phyloP scores from a whole-genome alignment of 1,284 basidiomycete species.

The Volvariella volvacea region DNA sequence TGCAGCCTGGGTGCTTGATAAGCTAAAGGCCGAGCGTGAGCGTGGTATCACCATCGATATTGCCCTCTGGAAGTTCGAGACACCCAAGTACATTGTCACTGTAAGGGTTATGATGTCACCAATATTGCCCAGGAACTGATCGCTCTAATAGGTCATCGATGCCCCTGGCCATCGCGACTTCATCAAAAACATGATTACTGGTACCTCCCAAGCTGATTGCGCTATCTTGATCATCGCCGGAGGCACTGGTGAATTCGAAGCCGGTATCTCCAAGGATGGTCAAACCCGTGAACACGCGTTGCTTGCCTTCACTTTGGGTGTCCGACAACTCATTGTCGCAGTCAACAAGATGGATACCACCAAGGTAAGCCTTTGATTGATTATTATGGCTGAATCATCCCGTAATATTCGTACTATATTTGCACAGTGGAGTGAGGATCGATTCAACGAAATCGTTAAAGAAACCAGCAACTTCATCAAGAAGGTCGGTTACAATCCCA shows the following conservation, averaged over 20 bases:
- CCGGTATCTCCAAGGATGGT: constrained; percentile 99
- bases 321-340: constrained; percentile 99
- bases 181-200: constrained; percentile 99
- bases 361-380: constrained; percentile 59
- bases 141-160: constrained; percentile 74
- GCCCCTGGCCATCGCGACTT: constrained; percentile 99
- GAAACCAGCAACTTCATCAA: constrained; percentile 99
- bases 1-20: constrained; percentile 98
- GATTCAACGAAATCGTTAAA: constrained; percentile 99
- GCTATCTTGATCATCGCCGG: constrained; percentile 99
- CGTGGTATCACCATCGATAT: constrained; percentile 99
- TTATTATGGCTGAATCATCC: constrained; percentile 12
- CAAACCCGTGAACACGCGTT: constrained; percentile 99
- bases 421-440: constrained; percentile 91
- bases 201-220: constrained; percentile 99
- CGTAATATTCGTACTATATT: constrained; percentile 8
- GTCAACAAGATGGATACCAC: constrained; percentile 99
- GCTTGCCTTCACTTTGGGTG: constrained; percentile 99
- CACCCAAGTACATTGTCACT: constrained; percentile 86
- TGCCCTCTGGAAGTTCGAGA: constrained; percentile 99
- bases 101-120: constrained; percentile 36
- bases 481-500: constrained; percentile 99
- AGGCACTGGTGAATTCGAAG: constrained; percentile 99
- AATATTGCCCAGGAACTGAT: constrained; percentile 14
- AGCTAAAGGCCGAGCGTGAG: constrained; percentile 99